Conservation (phyloP, 1,139 yeast species). For the Geotrichum histeridarum region DNA sequence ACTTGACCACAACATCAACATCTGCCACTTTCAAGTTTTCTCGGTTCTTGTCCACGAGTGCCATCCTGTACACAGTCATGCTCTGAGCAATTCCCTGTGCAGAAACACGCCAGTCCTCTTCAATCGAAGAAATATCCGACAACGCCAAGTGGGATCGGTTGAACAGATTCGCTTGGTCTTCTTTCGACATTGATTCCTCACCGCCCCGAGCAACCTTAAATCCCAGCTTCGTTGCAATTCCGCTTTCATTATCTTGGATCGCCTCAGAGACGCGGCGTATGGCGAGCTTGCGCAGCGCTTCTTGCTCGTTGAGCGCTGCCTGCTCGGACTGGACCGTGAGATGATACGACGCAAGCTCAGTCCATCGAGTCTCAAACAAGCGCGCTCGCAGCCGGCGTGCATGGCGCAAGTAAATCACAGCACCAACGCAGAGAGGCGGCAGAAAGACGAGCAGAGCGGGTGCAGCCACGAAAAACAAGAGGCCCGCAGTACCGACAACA, state of each 20-base stretch:
- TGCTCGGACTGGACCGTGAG: constrained; percentile 23
- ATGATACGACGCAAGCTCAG: constrained; percentile 29
- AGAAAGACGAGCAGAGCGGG: constrained; percentile 25
- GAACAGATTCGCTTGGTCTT: neutral
- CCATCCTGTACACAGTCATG: constrained; percentile 20
- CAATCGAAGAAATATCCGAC: constrained; percentile 17
- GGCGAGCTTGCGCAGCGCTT: constrained; percentile 21
- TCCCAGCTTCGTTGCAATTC: constrained; percentile 24
- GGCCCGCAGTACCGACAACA: constrained; percentile 14
- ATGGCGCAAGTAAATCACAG: constrained; percentile 25
- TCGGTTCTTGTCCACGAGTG: constrained; percentile 17
- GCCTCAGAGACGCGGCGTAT: constrained; percentile 27
- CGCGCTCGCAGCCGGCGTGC: constrained; percentile 21
- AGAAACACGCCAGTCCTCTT: constrained; percentile 22
- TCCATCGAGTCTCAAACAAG: constrained; percentile 30
- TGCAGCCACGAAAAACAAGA: constrained; percentile 27
- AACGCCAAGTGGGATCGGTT: constrained; percentile 18
- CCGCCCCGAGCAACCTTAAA: constrained; percentile 12
- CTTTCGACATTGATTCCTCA: neutral
- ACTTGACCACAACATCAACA: constrained; percentile 18
- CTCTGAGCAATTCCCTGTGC: constrained; percentile 20
- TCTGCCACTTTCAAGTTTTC: constrained; percentile 16
- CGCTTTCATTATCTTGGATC: constrained; percentile 26
- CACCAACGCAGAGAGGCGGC: constrained; percentile 27
- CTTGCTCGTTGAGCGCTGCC: constrained; percentile 20